Evolutionary conservation across 805 yeast species (phyloP), one percentile per base, ranked within the genome.

Genomic region (Yamadazyma phyllophila): DNA sequence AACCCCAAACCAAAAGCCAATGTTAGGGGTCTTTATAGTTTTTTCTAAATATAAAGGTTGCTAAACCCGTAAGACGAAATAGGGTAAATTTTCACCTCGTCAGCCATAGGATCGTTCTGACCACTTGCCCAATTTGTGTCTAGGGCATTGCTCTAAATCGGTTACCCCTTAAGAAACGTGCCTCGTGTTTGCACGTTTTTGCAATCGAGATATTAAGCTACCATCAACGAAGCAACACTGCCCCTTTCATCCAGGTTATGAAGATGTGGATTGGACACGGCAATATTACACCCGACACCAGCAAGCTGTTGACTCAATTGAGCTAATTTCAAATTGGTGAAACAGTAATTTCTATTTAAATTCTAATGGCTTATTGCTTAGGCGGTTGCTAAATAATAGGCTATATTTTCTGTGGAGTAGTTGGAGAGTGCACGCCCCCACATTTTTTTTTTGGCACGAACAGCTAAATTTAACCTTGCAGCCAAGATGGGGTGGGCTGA

Each of bases 101-200:
- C 36, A 32, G 36, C 36, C 36, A 32, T 32, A 37, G 40, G 4
- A 8, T 17, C 16, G 40, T 37, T 37, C 40, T 37, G 40, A 37
- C 13, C 40, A 32, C 36, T 32, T 32, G 36, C 36, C 36, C 36
- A n/a, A 13, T 32, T 37, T 17, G 26, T 26, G n/a, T 37, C 11
- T 7, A 29, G 31, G 40, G 40, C 20, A 26, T 37, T 37, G 40
- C 40, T 37, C 11, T n/a, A 37, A 37, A 26, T 20, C 31, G 43
- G 20, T 14, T 16, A 17, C 37, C 37, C 31, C 37, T 39, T 39
- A 26, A 39, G 26, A 39, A 39, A 39, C 43, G 43, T 31, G 43
- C 35, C 14, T n/a, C 40, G 26, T 26, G 40, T 37, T 37, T 13
- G 32, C 40, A 37, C 40, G 40, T 37, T 37, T 35, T 37, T 37